Evolutionary conservation across 768 basidiomycete genomes (phyloP).

Genomic region (Pleurotus ostreatus): DNA sequence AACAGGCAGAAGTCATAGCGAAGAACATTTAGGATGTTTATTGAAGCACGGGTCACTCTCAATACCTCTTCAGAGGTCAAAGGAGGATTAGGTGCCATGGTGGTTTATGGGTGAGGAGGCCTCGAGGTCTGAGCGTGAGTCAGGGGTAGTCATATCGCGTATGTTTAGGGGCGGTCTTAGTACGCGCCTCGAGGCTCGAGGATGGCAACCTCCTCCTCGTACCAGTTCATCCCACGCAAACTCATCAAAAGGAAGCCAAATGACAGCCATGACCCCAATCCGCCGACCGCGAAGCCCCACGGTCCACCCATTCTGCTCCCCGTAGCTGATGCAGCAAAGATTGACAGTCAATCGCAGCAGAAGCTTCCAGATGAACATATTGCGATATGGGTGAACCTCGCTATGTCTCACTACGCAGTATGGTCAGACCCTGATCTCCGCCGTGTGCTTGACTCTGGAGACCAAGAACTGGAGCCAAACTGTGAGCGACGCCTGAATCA

Average conservation of each 20-base stretch:
- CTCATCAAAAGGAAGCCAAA: not conserved
- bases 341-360: too few species aligned
- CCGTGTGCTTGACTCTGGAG: slow-evolving; percentile 35
- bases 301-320: too few species aligned
- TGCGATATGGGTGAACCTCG: slow-evolving; percentile 46
- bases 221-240: not conserved
- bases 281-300: too few species aligned
- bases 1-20: not conserved
- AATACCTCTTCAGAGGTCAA: not conserved
- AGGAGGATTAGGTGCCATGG: not conserved
- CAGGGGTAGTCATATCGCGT: too few species aligned
- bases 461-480: slow-evolving; percentile 8
- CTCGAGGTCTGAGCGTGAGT: too few species aligned
- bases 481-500: not conserved
- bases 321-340: too few species aligned
- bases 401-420: slow-evolving; percentile 67
- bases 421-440: slow-evolving; percentile 61
- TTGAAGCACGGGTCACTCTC: not conserved
- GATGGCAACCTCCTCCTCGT: too few species aligned
- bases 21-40: not conserved
- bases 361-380: slow-evolving; percentile 36
- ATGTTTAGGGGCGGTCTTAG: too few species aligned
- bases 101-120: too few species aligned
- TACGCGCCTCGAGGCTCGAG: too few species aligned
- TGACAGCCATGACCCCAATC: too few species aligned